Conservation (phyloP, 75 land plant species). For the Pinus tabuliformis region DNA sequence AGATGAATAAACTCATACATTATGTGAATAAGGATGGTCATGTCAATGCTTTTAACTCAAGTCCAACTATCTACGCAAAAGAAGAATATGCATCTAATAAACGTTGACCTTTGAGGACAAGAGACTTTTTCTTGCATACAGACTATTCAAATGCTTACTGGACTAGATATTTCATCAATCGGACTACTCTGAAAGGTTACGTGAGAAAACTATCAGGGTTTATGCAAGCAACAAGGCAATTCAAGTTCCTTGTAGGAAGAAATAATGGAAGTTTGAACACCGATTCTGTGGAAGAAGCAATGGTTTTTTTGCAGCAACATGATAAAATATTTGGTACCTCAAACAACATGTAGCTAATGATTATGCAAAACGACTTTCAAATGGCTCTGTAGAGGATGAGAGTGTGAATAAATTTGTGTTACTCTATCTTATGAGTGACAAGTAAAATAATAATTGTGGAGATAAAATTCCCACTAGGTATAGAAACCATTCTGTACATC, state of each 20-base stretch:
- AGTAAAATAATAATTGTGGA: too few species aligned
- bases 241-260: constrained; percentile 62
- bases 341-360: too few species aligned
- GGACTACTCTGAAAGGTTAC: constrained; percentile 47
- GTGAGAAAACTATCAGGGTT: constrained; percentile 47
- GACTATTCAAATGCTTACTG: constrained; percentile 39
- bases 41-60: constrained; percentile 77
- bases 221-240: constrained; percentile 74
- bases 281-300: too few species aligned
- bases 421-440: too few species aligned
- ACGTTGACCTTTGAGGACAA: constrained; percentile 68
- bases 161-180: constrained; percentile 52
- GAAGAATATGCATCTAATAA: constrained; percentile 66
- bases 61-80: constrained; percentile 67
- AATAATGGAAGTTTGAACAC: neutral
- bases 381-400: too few species aligned
- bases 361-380: too few species aligned
- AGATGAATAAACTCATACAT: constrained; percentile 78
- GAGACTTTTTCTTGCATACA: constrained; percentile 71
- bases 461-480: too few species aligned
- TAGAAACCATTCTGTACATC: too few species aligned
- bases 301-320: too few species aligned
- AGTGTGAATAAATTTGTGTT: too few species aligned
- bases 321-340: too few species aligned
- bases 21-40: constrained; percentile 75